phyloP scores from a whole-genome alignment of 78 protist genomes.

The Isochrysis galbana region DNA sequence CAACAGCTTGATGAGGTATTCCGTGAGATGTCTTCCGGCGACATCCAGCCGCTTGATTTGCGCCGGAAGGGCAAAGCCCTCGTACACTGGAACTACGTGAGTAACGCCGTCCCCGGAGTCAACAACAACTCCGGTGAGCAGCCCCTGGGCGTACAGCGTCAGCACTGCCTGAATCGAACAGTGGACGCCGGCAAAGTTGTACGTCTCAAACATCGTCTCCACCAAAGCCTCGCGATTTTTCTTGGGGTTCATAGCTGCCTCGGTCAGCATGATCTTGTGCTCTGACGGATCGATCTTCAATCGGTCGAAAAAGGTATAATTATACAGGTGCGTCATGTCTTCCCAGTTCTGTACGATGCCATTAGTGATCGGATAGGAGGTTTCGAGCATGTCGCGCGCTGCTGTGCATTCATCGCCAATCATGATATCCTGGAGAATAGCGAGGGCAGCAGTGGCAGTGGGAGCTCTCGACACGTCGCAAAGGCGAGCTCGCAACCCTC shows the following conservation, averaged over 20 bases:
- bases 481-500: no score
- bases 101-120: constrained; percentile 99
- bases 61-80: constrained; percentile 88
- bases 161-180: constrained; percentile 95
- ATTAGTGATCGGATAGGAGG: constrained; percentile 91
- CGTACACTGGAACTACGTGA: constrained; percentile 98
- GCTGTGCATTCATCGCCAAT: constrained; percentile 95
- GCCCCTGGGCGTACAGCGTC: constrained; percentile 90
- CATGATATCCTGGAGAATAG: constrained; percentile 91
- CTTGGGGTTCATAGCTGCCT: constrained; percentile 92
- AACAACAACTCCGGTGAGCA: constrained; percentile 92
- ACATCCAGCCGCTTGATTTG: constrained; percentile 86
- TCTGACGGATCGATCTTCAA: constrained; percentile 84
- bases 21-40: constrained; percentile 95
- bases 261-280: constrained; percentile 92
- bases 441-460: no score
- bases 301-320: constrained; percentile 89
- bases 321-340: constrained; percentile 80
- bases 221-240: constrained; percentile 77
- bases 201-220: constrained; percentile 94
- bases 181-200: constrained; percentile 84
- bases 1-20: constrained; percentile 92
- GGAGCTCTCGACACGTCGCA: no score
- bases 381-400: constrained; percentile 63
- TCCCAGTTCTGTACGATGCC: constrained; percentile 97